Base-by-base conservation (phyloP, 192 early-diverging fungal species). In the Kappamyces sp. region DNA sequence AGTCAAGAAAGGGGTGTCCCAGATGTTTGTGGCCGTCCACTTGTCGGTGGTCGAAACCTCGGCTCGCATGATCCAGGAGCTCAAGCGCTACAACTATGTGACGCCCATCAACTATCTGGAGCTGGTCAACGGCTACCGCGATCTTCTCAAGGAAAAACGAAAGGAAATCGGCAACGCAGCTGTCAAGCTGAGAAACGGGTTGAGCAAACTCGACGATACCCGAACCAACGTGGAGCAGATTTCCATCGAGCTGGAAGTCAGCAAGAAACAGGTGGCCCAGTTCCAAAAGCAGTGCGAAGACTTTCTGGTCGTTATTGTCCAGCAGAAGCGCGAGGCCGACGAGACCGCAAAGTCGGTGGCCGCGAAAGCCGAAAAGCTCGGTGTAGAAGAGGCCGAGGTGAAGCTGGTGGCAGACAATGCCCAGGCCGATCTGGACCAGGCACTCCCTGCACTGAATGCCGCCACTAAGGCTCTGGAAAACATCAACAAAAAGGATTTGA, bases 221-320 rank as follows among this genome's bases (percentile, higher is more conserved):
- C 60, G 76, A 35, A 52, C 57, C 15, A 80, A 70, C 46, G 80
- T 83, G 2, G 73, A 83, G 57, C 77, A 74, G 42, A 83, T 83
- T 34, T 80, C 77, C 1, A 72, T 79, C 14, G 80, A 83, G 49
- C 62, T 83, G 9, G 80, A 83, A 63, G 74, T 71, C 3, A 70
- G 80, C 22, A 83, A 82, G 54, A 83, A 79, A 54, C 79, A 82
- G 45, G 80, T 83, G 6, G 80, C 77, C 0, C 73, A 69, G 37
- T 83, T 64, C 50, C 80, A 83, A 47, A 83, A 83, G 59, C 79
- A 83, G 54, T 83, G 80, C 59, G 81, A 83, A 59, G 81, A 83
- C 43, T 83, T 80, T 48, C 65, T 83, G 33, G 81, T 83, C 4
- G 66, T 83, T 29, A 83, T 83, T 70, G 81, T 83, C 22, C 81